Conservation (phyloP, 2,329 filamentous ascomycete genomes). For the Ophiocordyceps camponoti-leonardi region DNA sequence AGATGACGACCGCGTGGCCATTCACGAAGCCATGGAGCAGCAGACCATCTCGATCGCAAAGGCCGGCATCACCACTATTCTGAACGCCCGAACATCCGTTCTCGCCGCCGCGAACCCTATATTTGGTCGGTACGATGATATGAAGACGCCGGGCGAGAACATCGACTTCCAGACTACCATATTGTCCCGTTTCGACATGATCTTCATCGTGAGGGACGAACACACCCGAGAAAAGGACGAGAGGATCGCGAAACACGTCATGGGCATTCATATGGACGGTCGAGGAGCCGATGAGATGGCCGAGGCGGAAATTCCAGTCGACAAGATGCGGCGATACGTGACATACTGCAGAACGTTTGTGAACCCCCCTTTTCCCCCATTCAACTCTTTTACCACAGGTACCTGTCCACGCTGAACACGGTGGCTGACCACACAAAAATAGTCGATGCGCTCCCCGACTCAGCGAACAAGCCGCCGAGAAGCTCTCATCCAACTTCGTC, state of each 20-base stretch:
- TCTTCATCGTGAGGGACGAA: slow-evolving; percentile 95
- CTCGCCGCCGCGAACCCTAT: slow-evolving; percentile 93
- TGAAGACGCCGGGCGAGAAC: slow-evolving; percentile 95
- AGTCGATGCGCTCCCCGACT: slow-evolving; percentile 86
- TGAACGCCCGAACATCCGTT: slow-evolving; percentile 90
- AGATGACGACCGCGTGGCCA: slow-evolving; percentile 92
- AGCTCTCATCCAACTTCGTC: slow-evolving; percentile 92
- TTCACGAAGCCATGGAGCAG: slow-evolving; percentile 99
- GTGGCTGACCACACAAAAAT: slow-evolving; percentile 11
- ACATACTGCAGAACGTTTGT: slow-evolving; percentile 89
- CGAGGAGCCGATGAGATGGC: slow-evolving; percentile 64
- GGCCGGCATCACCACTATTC: slow-evolving; percentile 93
- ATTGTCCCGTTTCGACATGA: slow-evolving; percentile 96
- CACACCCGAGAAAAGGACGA: slow-evolving; percentile 83
- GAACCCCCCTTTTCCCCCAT: neutral
- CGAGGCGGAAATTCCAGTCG: slow-evolving; percentile 79
- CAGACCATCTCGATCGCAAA: slow-evolving; percentile 99
- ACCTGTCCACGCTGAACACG: too few relatives aligned
- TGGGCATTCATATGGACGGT: slow-evolving; percentile 91
- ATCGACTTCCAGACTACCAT: slow-evolving; percentile 99
- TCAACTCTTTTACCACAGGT: neutral
- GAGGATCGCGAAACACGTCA: slow-evolving; percentile 89
- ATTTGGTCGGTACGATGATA: slow-evolving; percentile 93
- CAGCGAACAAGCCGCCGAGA: slow-evolving; percentile 80
- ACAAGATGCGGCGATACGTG: slow-evolving; percentile 95